Evolutionary conservation across 768 basidiomycete genomes (phyloP), one percentile per base, ranked within the genome.

Genomic region (Lactarius pseudohatsudake): DNA sequence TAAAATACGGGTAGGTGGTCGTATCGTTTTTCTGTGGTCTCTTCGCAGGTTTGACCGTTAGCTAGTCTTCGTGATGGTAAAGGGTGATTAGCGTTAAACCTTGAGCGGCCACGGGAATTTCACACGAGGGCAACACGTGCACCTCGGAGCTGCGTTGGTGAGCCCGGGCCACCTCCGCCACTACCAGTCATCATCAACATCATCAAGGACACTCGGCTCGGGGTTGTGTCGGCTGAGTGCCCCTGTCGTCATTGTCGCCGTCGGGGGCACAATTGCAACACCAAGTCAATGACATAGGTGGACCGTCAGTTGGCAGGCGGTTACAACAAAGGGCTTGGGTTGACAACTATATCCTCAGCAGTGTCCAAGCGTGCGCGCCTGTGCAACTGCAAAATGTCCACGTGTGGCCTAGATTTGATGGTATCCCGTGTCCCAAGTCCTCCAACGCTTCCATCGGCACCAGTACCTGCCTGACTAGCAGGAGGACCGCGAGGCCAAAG

Each of bases 371-470:
- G 75, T 40, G 64, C 64, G 11, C 73, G 72, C 59, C 79, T 80
- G 73, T 74, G 80, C 34, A 83, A 61, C 70, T 90, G 88, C 32
- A 96, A 72, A 3, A 95, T 91, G 38, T 85, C 81, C 13, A 86
- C 71, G 36, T 90, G 82, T 20, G 90, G 86, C 2, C 91, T 90
- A 47, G n/a, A 10, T 3, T 47, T 47, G 67, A 94, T 92, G 5
- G 83, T 73, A 69, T 91, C 93, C 61, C 77, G 81, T 0, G 87
- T 89, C 10, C 91, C 90, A 15, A 90, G 82, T 0, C 90, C 91
- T 54, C 90, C 91, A 6, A 90, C 86, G 63, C 88, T 88, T n/a
- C 89, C 90, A 71, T 92, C 87, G 54, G 80, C 78, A 74, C 26
- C 26, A 26, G 26, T 26, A 26, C 26, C 26, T 26, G 26, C 26